These are phyloP conservation scores for Cymbopogon flexuosus DNA, from an alignment of 202 grass and related monocot species.

Conservation along the genomic window DNA sequence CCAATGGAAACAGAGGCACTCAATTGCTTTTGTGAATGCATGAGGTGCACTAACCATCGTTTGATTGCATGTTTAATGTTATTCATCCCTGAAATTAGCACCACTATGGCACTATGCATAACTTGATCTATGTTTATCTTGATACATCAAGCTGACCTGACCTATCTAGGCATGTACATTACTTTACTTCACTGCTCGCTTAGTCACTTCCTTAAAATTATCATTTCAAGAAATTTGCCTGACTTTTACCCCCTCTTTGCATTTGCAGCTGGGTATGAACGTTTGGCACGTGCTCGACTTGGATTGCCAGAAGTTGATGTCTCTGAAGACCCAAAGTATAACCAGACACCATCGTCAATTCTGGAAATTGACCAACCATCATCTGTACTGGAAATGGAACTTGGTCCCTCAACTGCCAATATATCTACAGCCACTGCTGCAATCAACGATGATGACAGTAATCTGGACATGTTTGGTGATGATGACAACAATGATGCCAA, in stretches of 20 bases:
- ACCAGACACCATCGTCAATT: slow-evolving; percentile 39
- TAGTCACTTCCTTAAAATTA: slow-evolving; percentile 2
- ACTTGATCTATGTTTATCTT: background rate
- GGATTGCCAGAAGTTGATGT: slow-evolving; percentile 46
- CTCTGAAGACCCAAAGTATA: slow-evolving; percentile 49
- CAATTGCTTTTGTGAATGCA: background rate
- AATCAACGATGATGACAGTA: slow-evolving; percentile 49
- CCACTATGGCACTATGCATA: background rate
- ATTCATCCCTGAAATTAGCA: background rate
- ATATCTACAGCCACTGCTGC: slow-evolving; percentile 32
- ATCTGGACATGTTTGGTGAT: slow-evolving; percentile 92
- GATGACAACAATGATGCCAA: slow-evolving; percentile 60
- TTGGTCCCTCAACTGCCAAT: slow-evolving; percentile 46
- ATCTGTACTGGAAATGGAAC: slow-evolving; percentile 47
- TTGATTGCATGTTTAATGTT: background rate
- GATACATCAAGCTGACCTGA: background rate
- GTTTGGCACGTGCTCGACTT: slow-evolving; percentile 54
- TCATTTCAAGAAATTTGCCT: background rate
- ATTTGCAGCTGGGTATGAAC: slow-evolving; percentile 81
- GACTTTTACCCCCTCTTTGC: slow-evolving; percentile 1
- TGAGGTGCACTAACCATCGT: background rate
- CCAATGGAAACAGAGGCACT: background rate
- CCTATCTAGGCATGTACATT: background rate
- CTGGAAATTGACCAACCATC: slow-evolving; percentile 45
- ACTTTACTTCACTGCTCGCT: background rate